Evolutionary conservation across 2,329 filamentous ascomycete species (phyloP).

Genomic region (Scedosporium apiospermum): DNA sequence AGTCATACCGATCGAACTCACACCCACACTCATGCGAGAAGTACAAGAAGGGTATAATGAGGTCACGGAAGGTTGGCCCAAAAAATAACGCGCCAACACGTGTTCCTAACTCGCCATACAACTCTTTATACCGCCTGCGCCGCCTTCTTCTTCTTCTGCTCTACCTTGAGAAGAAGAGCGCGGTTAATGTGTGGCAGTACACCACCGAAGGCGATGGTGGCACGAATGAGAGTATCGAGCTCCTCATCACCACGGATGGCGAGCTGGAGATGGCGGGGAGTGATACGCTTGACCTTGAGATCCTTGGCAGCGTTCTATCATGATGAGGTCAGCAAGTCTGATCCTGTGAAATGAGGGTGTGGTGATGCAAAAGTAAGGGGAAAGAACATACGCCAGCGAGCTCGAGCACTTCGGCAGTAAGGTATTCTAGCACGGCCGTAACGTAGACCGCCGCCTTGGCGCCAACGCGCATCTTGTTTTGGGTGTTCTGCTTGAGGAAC

Average conservation of each 20-base stretch:
- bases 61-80: background rate
- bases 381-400: constrained; percentile 67
- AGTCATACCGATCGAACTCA: background rate
- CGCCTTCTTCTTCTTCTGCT: constrained; percentile 85
- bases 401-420: constrained; percentile 96
- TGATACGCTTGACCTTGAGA: constrained; percentile 99
- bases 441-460: constrained; percentile 98
- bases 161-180: constrained; percentile 87
- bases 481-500: constrained; percentile 98
- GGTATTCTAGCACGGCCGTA: constrained; percentile 93
- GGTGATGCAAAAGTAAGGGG: background rate
- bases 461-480: constrained; percentile 99
- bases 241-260: constrained; percentile 98
- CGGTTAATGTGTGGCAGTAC: constrained; percentile 98
- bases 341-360: background rate
- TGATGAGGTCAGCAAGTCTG: constrained; percentile 11
- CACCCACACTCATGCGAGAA: background rate
- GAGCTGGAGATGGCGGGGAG: constrained; percentile 91
- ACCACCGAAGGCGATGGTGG: constrained; percentile 97
- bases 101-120: background rate
- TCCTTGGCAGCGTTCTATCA: constrained; percentile 89
- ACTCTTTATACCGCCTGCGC: constrained; percentile 1
- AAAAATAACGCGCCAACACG: background rate
- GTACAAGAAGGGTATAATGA: background rate
- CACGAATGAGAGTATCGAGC: constrained; percentile 91